Base-by-base conservation (phyloP, 108 stramenopile genomes). In the Cyclotella sp. region DNA sequence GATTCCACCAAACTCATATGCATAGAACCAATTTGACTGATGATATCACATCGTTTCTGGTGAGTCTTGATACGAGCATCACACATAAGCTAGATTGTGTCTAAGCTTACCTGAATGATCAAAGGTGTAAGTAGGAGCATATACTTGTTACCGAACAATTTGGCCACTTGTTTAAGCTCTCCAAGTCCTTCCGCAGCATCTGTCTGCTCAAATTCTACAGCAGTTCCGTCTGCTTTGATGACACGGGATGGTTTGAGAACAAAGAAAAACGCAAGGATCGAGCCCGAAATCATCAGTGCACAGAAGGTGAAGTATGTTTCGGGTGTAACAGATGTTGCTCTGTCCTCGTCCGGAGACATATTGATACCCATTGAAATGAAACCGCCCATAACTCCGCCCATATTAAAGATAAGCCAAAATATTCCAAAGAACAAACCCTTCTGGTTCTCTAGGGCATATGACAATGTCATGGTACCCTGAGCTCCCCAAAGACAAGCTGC, bases 11-110 rank as follows among this genome's bases (percentile, higher is more conserved):
- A 55, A 55, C 24, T 55, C 55, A 8, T 55, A 55, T 1, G 55
- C 55, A 24, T 55, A 55, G 24, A 55, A 55, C 55, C 55, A 55
- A 8, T 55, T 55, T n/a, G 55, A 55, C 55, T 55, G 55, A 6
- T 4, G 4, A 26, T 55, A 24, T 7, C 55, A 55, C 3, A 24
- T 21, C 11, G 1, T 55, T 55, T 55, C 11, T 9, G 22, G 24
- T 55, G 4, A 34, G 34, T 34, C 6, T 34, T 34, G 34, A 34
- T 34, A 6, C 2, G 34, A 34, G 34, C 6, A 34, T 34, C 34
- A 34, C 34, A 34, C 34, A 34, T 34, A 6, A 34, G 34, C 34
- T 2, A 34, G 34, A 34, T 34, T 34, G 34, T 34, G 34, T 6
- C 6, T 2, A 34, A 34, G 24, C 55, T 55, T 24, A 55, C 55